These are phyloP conservation scores for Xerocomus amazonicus DNA, from an alignment of 1,284 basidiomycete genomes.

Conservation along the genomic window DNA sequence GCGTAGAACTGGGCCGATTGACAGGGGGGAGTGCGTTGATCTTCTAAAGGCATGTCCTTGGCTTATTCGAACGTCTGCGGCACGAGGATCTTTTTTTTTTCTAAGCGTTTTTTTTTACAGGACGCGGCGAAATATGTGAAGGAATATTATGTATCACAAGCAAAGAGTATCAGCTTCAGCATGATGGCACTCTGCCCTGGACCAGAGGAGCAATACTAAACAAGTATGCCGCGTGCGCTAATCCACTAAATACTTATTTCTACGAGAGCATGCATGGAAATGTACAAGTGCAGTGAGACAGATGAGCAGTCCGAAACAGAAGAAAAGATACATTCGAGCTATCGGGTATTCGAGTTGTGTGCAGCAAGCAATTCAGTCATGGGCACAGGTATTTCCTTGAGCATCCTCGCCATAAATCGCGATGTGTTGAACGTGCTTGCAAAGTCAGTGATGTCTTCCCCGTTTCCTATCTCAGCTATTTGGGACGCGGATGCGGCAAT, in stretches of 20 bases:
- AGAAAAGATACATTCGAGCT: neutral
- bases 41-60: conserved; percentile 52
- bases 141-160: conserved; percentile 56
- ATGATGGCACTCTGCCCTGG: conserved; percentile 44
- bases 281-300: neutral
- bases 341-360: conserved; percentile 5
- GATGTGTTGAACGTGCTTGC: conserved; percentile 31
- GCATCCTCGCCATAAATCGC: conserved; percentile 30
- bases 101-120: conserved; percentile 33
- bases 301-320: neutral
- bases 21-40: conserved; percentile 64
- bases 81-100: neutral
- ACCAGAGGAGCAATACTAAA: conserved; percentile 10
- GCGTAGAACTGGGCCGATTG: conserved; percentile 68
- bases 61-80: neutral
- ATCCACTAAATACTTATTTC: neutral
- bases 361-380: conserved; percentile 31
- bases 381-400: conserved; percentile 30
- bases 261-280: conserved; percentile 13
- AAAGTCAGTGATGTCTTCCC: conserved; percentile 34
- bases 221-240: neutral
- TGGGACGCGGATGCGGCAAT: conserved; percentile 31
- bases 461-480: conserved; percentile 33
- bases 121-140: conserved; percentile 69
- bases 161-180: conserved; percentile 57